Evolutionary conservation across 371 early-diverging fungal species (phyloP).

Genomic region (Mucor circinelloides): DNA sequence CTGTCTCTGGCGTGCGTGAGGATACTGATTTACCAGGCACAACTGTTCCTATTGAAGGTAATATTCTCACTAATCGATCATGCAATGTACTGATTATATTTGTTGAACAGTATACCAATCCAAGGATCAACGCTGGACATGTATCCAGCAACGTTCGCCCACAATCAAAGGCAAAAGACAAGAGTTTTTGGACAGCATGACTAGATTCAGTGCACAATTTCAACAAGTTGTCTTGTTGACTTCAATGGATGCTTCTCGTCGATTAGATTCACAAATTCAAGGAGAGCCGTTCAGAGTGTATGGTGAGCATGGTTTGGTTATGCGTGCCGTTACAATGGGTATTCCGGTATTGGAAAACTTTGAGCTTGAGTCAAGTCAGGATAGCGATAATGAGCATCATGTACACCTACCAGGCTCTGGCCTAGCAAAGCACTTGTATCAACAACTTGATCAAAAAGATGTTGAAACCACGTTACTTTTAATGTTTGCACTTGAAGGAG

Average conservation of each 20-base stretch:
- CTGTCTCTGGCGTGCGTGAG: conserved; percentile 52
- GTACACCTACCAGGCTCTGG: conserved; percentile 61
- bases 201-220: conserved; percentile 60
- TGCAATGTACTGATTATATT: too few species aligned
- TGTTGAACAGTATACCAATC: conserved; percentile 53
- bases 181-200: conserved; percentile 47
- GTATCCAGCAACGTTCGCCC: conserved; percentile 64
- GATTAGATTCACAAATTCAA: conserved; percentile 66
- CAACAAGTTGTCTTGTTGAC: conserved; percentile 61
- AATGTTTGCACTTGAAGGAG: conserved; percentile 76
- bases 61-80: neutral
- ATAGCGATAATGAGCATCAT: neutral
- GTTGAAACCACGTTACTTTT: conserved; percentile 54
- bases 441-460: conserved; percentile 4
- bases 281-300: conserved; percentile 37
- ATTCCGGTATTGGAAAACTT: conserved; percentile 43
- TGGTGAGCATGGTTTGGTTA: conserved; percentile 9
- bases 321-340: conserved; percentile 19
- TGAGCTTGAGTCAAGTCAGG: conserved; percentile 1
- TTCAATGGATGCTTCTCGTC: conserved; percentile 70
- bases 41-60: conserved; percentile 55
- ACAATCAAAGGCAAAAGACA: conserved; percentile 35
- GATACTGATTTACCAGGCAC: conserved; percentile 27
- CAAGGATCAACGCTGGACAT: conserved; percentile 54
- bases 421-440: conserved; percentile 49